Percentiles rank a stretch among this genome's conserved stretches.
Conservation (phyloP, 2,329 filamentous ascomycete species). For the Xylariaceae sp. region DNA sequence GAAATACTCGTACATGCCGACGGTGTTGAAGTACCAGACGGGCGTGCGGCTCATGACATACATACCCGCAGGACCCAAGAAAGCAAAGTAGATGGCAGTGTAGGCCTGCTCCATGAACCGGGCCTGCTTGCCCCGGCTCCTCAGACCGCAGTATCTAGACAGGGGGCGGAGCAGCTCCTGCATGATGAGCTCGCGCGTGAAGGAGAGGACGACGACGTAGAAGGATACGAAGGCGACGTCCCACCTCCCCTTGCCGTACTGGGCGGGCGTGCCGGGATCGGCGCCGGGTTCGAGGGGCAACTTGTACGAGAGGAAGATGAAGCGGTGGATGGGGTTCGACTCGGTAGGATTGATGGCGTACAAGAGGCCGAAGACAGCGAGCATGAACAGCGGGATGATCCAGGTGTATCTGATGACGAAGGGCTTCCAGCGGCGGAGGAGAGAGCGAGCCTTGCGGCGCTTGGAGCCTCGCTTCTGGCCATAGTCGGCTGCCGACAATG, state of each 20-base stretch:
- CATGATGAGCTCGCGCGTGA: conserved; percentile 95
- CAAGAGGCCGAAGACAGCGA: conserved; percentile 53
- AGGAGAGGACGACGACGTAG: conserved; percentile 83
- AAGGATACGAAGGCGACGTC: conserved; percentile 84
- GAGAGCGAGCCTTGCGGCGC: conserved; percentile 46
- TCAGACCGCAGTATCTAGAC: conserved; percentile 62
- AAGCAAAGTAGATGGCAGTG: conserved; percentile 80
- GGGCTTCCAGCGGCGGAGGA: conserved; percentile 45
- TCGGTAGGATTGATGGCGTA: conserved; percentile 71
- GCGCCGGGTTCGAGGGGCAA: conserved; percentile 44
- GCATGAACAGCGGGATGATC: conserved; percentile 59
- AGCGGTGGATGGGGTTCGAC: conserved; percentile 70
- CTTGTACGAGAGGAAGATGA: conserved; percentile 86
- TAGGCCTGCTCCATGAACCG: conserved; percentile 97
- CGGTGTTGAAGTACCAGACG: conserved; percentile 92
- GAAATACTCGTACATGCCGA: conserved; percentile 82
- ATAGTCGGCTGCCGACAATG: too few species aligned
- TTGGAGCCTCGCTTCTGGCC: conserved; percentile 39
- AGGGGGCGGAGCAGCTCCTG: conserved; percentile 76
- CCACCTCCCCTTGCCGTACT: conserved; percentile 84
- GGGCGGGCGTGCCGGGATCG: conserved; percentile 38
- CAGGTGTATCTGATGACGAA: conserved; percentile 52
- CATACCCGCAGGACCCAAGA: conserved; percentile 76
- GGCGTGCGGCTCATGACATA: conserved; percentile 89
- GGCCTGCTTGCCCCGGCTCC: conserved; percentile 67